phyloP scores from a whole-genome alignment of 352 stramenopile species.

The Phytophthora melonis region DNA sequence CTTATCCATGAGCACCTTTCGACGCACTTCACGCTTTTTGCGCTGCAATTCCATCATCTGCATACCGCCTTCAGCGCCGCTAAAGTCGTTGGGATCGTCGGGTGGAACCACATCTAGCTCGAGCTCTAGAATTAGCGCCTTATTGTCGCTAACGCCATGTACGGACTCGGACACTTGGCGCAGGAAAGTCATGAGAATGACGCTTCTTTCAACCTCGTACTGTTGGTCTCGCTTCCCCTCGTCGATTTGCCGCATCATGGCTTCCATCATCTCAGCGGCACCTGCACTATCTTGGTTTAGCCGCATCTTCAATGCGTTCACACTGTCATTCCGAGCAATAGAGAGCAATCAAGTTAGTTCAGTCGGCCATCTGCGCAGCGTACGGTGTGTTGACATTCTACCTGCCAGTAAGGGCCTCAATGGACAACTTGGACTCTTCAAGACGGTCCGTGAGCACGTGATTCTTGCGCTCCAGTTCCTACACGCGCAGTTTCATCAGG shows the following conservation, averaged over 20 bases:
- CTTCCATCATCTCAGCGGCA: slow-evolving; percentile 68
- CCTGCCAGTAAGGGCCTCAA: slow-evolving; percentile 75
- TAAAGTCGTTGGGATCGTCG: slow-evolving; percentile 35
- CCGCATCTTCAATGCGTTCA: slow-evolving; percentile 74
- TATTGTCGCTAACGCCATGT: slow-evolving; percentile 61
- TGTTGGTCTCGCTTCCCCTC: slow-evolving; percentile 71
- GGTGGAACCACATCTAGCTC: slow-evolving; percentile 41
- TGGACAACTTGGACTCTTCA: slow-evolving; percentile 74
- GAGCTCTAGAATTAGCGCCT: slow-evolving; percentile 58
- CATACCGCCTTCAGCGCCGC: slow-evolving; percentile 25
- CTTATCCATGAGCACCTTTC: slow-evolving; percentile 79
- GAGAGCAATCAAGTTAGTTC: not conserved
- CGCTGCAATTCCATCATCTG: slow-evolving; percentile 67
- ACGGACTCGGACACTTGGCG: slow-evolving; percentile 63
- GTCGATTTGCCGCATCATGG: slow-evolving; percentile 73
- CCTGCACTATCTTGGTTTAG: slow-evolving; percentile 79
- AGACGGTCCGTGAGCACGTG: slow-evolving; percentile 63
- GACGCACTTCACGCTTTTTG: slow-evolving; percentile 77
- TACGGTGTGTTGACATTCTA: slow-evolving; percentile 20
- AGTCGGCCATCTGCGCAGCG: not conserved
- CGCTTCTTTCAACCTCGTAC: slow-evolving; percentile 63
- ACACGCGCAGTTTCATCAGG: not conserved
- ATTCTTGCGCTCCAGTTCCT: slow-evolving; percentile 82
- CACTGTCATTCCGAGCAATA: slow-evolving; percentile 37
- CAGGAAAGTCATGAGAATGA: slow-evolving; percentile 67